Base-by-base conservation (phyloP, 768 basidiomycete genomes). In the Coprinellus aureogranulatus region DNA sequence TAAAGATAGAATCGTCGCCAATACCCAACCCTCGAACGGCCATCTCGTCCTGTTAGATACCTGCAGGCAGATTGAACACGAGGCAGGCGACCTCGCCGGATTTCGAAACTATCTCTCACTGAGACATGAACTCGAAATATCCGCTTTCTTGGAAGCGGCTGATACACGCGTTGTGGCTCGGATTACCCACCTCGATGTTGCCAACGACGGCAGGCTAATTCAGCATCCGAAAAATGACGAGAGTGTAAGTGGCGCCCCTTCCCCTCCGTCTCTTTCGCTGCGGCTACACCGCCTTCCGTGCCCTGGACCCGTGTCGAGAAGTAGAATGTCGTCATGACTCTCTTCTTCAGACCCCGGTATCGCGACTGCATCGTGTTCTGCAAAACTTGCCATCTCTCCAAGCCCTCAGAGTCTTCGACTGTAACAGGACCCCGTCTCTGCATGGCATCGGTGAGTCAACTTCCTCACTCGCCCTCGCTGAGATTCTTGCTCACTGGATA, bases 191-290 rank as follows among this genome's bases (percentile, higher is more conserved):
- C 70, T 68, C 18, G 76, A 78, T 59, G 72, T 75, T 49, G 75
- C 71, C 44, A 77, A 74, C 60, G 77, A 78, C 61, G 70, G 70
- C 37, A 71, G 74, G 53, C 59, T 72, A 50, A 59, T 58, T 26
- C 30, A 44, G 52, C n/a, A 53, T 31, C 51, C 57, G 12, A 40
- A 39, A 27, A 18, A 22, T 18, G 50, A 52, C 10, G 50, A 52
- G 12, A 8, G 46, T 28, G 46, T 48, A 27, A 48, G 46, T 48
- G 22, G 14, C 46, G 22, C 12, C 26, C 34, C n/a, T 45, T 45
- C 44, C 12, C n/a, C 46, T 22, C 22, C 46, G 12, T 12, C 23
- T 48, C 41, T n/a, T 5, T 16, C 41, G 14, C 20, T 44, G 16
- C 41, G 4, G 16, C 18, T 44, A 22, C 41, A 22, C 6, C 18